A percentile compares a stretch with the other conserved stretches of the same genome.
Evolutionary conservation across 2,329 filamentous ascomycete genomes (phyloP).

Genomic region (Triangularia verruculosa): DNA sequence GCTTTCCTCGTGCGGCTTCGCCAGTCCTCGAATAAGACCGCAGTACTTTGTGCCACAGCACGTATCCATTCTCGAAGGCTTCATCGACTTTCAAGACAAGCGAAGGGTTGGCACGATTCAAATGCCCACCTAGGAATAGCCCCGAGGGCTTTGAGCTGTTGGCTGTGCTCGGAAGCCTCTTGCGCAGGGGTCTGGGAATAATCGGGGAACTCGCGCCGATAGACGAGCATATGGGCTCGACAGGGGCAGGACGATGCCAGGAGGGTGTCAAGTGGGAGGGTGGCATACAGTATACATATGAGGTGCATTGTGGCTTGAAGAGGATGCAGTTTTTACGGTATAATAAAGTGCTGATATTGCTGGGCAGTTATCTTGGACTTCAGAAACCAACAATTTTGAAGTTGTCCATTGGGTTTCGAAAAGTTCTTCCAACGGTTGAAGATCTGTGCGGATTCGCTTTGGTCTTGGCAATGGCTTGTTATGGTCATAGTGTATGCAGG

Average conservation of each 20-base stretch:
- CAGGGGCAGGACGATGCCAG: not conserved
- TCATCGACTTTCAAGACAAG: not conserved
- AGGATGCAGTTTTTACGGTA: not conserved
- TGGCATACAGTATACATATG: not conserved
- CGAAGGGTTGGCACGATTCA: not conserved
- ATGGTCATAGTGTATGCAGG: not conserved
- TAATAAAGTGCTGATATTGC: not conserved
- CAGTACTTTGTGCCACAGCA: too few relatives aligned
- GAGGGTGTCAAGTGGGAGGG: not conserved
- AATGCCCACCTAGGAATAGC: not conserved
- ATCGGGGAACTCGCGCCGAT: not conserved
- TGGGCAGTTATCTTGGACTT: not conserved
- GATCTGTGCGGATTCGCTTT: not conserved
- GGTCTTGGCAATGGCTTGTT: not conserved
- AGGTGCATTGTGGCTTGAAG: not conserved
- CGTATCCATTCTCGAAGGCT: too few relatives aligned
- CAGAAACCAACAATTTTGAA: not conserved
- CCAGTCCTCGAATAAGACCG: too few relatives aligned
- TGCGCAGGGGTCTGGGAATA: not conserved
- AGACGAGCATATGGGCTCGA: not conserved
- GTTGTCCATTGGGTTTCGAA: not conserved
- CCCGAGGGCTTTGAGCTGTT: not conserved
- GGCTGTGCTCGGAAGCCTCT: not conserved
- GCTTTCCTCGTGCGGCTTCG: too few relatives aligned
- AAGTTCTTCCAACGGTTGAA: not conserved